Conservation (phyloP, 192 early-diverging fungal genomes). For the Chytriomyces confervae region DNA sequence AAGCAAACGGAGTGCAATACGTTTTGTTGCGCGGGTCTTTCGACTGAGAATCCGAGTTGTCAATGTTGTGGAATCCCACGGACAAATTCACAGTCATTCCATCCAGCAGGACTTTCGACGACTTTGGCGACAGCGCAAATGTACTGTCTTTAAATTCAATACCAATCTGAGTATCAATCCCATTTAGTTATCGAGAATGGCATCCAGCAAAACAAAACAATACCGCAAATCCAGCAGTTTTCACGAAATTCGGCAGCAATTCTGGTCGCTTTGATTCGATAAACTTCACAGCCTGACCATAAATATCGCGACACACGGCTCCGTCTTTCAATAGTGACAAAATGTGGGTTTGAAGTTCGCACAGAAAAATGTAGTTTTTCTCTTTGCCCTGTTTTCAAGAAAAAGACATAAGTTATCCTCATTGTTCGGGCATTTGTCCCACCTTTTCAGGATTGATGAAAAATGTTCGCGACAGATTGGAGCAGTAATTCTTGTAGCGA, state of each 20-base stretch:
- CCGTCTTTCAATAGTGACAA: constrained; percentile 75
- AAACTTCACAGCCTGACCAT: constrained; percentile 68
- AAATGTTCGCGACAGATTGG: constrained; percentile 92
- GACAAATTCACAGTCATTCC: constrained; percentile 88
- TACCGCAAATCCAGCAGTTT: constrained; percentile 84
- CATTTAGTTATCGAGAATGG: background rate
- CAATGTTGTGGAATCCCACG: constrained; percentile 85
- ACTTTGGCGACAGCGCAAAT: constrained; percentile 79
- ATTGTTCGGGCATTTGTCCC: constrained; percentile 15
- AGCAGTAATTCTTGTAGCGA: constrained; percentile 94
- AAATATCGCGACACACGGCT: constrained; percentile 76
- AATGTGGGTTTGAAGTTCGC: constrained; percentile 81
- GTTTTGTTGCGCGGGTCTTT: constrained; percentile 73
- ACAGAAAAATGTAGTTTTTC: constrained; percentile 90
- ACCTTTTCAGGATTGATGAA: constrained; percentile 89
- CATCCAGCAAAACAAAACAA: constrained; percentile 20
- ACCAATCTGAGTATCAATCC: constrained; percentile 67
- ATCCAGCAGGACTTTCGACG: constrained; percentile 65
- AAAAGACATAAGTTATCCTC: background rate
- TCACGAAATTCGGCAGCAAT: constrained; percentile 83
- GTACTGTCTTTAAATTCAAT: constrained; percentile 91
- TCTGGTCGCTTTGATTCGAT: constrained; percentile 84
- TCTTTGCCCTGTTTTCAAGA: constrained; percentile 68
- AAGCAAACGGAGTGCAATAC: constrained; percentile 35
- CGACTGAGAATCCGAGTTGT: constrained; percentile 66